Base-by-base conservation (phyloP, 1,139 yeast species). In the Blastobotrys ciferrii region DNA sequence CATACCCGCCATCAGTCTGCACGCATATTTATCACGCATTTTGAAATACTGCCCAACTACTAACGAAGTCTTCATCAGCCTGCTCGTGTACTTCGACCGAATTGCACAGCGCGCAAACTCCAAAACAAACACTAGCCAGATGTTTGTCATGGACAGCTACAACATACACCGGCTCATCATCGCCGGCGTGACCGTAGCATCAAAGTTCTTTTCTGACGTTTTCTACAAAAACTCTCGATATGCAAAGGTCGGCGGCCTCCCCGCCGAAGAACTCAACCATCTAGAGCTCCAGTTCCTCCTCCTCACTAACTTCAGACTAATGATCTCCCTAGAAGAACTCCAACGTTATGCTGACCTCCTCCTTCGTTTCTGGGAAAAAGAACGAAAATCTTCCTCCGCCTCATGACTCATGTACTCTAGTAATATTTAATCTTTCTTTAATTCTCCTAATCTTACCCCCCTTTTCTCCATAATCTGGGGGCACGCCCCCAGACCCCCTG, bases 41-140 rank as follows among this genome's bases (percentile, higher is more conserved):
- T 78, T 92, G 63, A 92, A 91, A 67, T 94, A 92, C 68, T 92
- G 99, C 67, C 98, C 99, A 0, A 94, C 94, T 17, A 91, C 98
- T 1, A 92, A 92, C 68, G 98, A 94, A 64, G 98, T 94, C 28
- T 92, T 91, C 66, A 73, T 92, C 46, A 84, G 96, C 32, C 70
- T 94, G 47, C 73, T 92, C 58, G 98, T 94, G 20, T 94, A 92
- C 67, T 89, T 92, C 69, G 99, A 92, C 68, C 73, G 98, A 55
- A 88, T 92, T 48, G 95, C 96, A 14, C 87, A 87, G 64, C 78
- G 87, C 56, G 96, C 96, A 49, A 87, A 86, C 63, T 80, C 74
- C 33, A 74, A 73, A 6, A 28, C 36, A 12, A 31, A 43, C 42
- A 14, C 36, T 42, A 31, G 53, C 53, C 92, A 86, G 62, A 68